These are phyloP conservation scores for Alternaria sp. DNA, from an alignment of 2,329 filamentous ascomycete species.

Conservation along the genomic window DNA sequence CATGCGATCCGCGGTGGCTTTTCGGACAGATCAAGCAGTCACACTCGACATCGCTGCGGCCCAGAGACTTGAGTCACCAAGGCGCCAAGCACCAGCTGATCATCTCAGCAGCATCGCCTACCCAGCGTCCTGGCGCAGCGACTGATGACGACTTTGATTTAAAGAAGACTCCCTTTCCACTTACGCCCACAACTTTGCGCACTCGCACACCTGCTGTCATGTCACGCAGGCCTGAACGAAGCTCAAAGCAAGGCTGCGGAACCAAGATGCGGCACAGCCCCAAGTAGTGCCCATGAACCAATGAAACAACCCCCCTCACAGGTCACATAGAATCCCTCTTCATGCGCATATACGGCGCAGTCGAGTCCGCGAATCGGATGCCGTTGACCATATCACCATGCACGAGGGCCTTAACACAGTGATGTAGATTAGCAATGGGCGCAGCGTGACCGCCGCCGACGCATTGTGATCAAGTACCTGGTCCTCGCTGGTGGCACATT, in stretches of 20 bases:
- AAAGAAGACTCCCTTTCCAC: background rate
- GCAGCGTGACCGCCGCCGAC: no score
- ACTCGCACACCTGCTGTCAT: background rate
- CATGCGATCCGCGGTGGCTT: background rate
- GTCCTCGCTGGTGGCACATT: no score
- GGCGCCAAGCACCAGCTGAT: background rate
- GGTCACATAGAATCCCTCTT: background rate
- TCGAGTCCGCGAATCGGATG: no score
- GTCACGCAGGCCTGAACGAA: background rate
- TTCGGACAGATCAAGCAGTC: background rate
- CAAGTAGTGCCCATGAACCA: background rate
- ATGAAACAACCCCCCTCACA: background rate
- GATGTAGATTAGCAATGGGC: no score
- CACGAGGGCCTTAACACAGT: rapidly evolving
- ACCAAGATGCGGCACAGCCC: background rate
- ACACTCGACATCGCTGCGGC: background rate
- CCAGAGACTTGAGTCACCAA: background rate
- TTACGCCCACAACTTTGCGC: no score
- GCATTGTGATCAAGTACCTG: no score
- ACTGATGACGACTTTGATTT: background rate
- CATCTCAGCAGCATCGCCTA: background rate
- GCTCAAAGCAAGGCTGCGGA: background rate
- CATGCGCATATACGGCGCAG: no score
- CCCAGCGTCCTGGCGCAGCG: background rate
- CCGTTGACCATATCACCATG: no score